Base-by-base conservation (phyloP, 495 filamentous ascomycete genomes). In the Neurospora tetraspora region DNA sequence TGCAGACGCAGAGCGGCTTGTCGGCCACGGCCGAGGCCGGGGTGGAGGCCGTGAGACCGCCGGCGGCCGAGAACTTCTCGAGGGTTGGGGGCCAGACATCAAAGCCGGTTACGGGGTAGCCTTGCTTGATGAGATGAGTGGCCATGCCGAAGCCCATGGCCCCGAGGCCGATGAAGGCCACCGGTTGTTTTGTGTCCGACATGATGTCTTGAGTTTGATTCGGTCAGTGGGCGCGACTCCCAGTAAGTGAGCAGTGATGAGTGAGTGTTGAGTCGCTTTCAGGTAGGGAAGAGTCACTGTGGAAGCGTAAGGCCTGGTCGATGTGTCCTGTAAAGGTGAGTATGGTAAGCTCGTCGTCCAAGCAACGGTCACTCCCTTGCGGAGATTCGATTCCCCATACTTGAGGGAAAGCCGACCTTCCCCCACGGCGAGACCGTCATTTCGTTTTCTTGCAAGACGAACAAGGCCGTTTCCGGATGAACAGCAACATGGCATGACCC, bases 71-170 rank as follows among this genome's bases (percentile, higher is more conserved):
- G 83, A 96, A 93, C 10, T 85, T 86, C 65, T 91, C 87, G n/a
- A 94, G 84, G 0, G 91, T 89, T n/a, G 91, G 89, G 1, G 83
- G 83, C 83, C 89, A 93, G 72, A 94, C 87, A 77, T 96, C 93
- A 78, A 89, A 96, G 68, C 91, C 92, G 40, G 88, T 91, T 23
- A 96, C 91, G 2, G 82, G 68, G 78, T 91, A 91, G 72, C 89
- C 89, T 59, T 88, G 81, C 76, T 90, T 90, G 74, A 94, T 81
- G 65, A 96, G 88, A 76, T 93, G 87, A 45, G 89, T 91, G 76
- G 93, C 92, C 91, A 94, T 95, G 74, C 92, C 92, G 78, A 92
- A 93, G 77, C 93, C 93, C 93, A 94, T 96, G 82, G 93, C 92
- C 74, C 93, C 93, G 8, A 96, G 90, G 85, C 93, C 93, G 72